Base-by-base conservation (phyloP, 2,329 filamentous ascomycete genomes). In the Botrytis sinoallii region DNA sequence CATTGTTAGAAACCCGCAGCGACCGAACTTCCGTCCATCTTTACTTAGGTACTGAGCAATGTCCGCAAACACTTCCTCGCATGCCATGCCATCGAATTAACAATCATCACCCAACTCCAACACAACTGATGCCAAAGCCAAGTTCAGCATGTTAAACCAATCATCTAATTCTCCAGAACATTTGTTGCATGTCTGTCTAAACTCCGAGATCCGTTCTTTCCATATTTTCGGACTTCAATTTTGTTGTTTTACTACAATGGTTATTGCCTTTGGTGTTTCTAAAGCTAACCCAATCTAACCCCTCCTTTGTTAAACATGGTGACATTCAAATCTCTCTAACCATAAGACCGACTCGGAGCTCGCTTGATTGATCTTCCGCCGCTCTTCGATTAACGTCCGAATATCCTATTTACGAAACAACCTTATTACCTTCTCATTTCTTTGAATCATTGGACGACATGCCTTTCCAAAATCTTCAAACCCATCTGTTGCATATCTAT, bases 121-220 rank as follows among this genome's bases (percentile, higher is more conserved):
- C 38, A 64, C 25, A 44, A 42, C 32, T 46, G 35, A n/a, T 18
- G 38, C n/a, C 65, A 35, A 55, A 55, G 48, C 32, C 8, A 38
- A 55, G 5, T 8, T 42, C 52, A 40, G 10, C 32, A 40, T 22
- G 5, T 48, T 22, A 18, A 68, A 8, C 65, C 65, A 68, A 68
- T 68, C 46, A 55, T 55, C 9, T 55, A 38, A 29, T 20, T 3
- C 1, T 18, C 18, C 1, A 22, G 3, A 25, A 22, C 10, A 35
- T 46, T 65, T 65, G 63, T 65, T 65, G 63, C 63, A 65, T 22
- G 29, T 65, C 63, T 65, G 10, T 46, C 42, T 46, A 65, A 65
- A 65, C 42, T 65, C 63, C 63, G 63, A 35, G 42, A 48, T 65
- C 63, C 63, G 63, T 65, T 46, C 29, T 14, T 65, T 65, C 42